Percentiles rank a stretch among this genome's conserved stretches.
Conservation (phyloP, 2,329 filamentous ascomycete genomes). For the Orbilia oligospora region DNA sequence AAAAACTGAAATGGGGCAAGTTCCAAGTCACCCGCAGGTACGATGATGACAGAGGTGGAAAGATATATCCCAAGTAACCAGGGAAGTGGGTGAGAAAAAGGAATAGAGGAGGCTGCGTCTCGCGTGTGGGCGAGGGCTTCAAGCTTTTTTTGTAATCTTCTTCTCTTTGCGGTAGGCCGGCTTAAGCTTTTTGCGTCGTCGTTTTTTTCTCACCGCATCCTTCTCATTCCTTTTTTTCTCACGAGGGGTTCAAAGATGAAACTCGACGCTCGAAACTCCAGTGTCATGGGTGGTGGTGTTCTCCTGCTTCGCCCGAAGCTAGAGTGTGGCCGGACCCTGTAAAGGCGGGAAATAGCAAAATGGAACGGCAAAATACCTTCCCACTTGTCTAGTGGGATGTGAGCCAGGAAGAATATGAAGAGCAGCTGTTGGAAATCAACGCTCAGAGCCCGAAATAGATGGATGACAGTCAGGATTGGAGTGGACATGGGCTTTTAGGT, state of each 20-base stretch:
- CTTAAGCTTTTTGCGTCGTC: conserved; percentile 54
- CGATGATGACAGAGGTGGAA: conserved; percentile 52
- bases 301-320: conserved; percentile 59
- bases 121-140: conserved; percentile 58
- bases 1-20: conserved; percentile 49
- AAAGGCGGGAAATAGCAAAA: conserved; percentile 53
- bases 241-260: conserved; percentile 60
- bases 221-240: conserved; percentile 56
- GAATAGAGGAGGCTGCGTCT: conserved; percentile 56
- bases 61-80: conserved; percentile 47
- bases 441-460: conserved; percentile 55
- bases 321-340: conserved; percentile 59
- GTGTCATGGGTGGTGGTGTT: conserved; percentile 57
- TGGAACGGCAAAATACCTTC: conserved; percentile 61
- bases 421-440: conserved; percentile 45
- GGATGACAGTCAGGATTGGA: conserved; percentile 42
- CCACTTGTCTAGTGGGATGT: conserved; percentile 43
- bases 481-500: conserved; percentile 28
- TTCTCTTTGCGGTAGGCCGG: conserved; percentile 51
- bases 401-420: conserved; percentile 44
- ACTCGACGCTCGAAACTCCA: conserved; percentile 59
- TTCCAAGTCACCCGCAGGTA: conserved; percentile 47
- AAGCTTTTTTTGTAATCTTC: conserved; percentile 60
- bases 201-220: conserved; percentile 55
- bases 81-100: conserved; percentile 54